These are phyloP conservation scores for Saitozyma sp. DNA, from an alignment of 768 basidiomycete species.

Conservation along the genomic window DNA sequence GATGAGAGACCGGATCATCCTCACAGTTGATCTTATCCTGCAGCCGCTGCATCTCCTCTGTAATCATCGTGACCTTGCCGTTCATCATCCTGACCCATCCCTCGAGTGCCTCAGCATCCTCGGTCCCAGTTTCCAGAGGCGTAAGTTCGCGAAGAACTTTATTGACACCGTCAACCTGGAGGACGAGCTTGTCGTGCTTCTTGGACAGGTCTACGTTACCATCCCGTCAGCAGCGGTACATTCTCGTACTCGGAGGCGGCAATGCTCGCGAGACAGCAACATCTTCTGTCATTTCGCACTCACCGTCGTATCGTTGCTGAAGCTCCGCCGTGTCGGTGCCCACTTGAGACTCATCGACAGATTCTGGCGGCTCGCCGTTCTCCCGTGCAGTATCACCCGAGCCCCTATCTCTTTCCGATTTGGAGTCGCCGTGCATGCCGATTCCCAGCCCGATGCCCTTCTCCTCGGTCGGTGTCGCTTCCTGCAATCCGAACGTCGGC, in stretches of 20 bases:
- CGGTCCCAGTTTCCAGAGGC: constrained; percentile 64
- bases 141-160: constrained; percentile 68
- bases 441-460: neutral
- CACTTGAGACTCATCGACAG: too few relatives aligned
- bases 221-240: too few relatives aligned
- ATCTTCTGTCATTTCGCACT: too few relatives aligned
- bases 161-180: constrained; percentile 55
- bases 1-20: constrained; percentile 31
- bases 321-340: too few relatives aligned
- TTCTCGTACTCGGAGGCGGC: too few relatives aligned
- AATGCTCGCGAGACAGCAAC: too few relatives aligned
- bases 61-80: constrained; percentile 70
- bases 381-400: too few relatives aligned
- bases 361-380: too few relatives aligned
- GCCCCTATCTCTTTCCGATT: too few relatives aligned
- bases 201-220: neutral
- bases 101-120: constrained; percentile 67
- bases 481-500: constrained; percentile 1
- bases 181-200: neutral
- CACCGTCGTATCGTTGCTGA: too few relatives aligned
- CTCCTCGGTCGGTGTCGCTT: constrained; percentile 6
- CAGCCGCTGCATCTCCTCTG: constrained; percentile 76
- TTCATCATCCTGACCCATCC: constrained; percentile 70
- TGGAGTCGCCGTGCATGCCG: too few relatives aligned
- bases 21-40: constrained; percentile 71